Conservation (phyloP, 139 green algal species). For the Trebouxia sp. region DNA sequence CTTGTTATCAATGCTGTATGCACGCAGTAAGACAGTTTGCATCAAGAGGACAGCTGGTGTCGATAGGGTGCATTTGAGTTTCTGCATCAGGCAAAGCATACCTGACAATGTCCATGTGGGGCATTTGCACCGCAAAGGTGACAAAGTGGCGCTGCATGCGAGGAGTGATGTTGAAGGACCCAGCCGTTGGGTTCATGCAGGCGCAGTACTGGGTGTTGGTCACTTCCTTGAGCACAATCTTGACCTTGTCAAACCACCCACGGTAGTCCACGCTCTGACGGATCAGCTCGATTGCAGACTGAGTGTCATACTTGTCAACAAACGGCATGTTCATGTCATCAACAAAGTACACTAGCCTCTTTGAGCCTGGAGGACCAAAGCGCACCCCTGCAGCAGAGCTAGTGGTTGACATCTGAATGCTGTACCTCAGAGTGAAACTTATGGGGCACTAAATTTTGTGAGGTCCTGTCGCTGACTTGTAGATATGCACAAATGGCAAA, state of each 20-base stretch:
- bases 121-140: conserved; percentile 86
- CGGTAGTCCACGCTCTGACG: conserved; percentile 88
- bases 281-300: conserved; percentile 87
- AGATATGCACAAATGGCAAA: too few relatives aligned
- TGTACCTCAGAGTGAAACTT: too few relatives aligned
- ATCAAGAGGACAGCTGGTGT: too few relatives aligned
- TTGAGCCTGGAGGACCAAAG: conserved; percentile 82
- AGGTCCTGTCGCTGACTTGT: too few relatives aligned
- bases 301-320: conserved; percentile 95
- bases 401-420: too few relatives aligned
- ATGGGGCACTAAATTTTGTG: too few relatives aligned
- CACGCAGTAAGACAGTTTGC: background rate
- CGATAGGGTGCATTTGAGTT: too few relatives aligned
- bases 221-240: conserved; percentile 90
- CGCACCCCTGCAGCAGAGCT: conserved; percentile 60
- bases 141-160: conserved; percentile 93
- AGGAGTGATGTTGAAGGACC: conserved; percentile 89
- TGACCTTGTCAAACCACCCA: conserved; percentile 77
- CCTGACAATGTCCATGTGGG: conserved; percentile 67
- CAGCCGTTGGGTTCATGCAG: conserved; percentile 90
- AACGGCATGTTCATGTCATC: conserved; percentile 94
- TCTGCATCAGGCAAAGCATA: too few relatives aligned
- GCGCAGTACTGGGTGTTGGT: conserved; percentile 76
- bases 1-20: background rate
- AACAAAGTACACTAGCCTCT: conserved; percentile 85